Percentiles rank a stretch among this genome's conserved stretches.
Evolutionary conservation across 2,329 filamentous ascomycete genomes (phyloP).

Genomic region (Colletotrichum orbiculare): DNA sequence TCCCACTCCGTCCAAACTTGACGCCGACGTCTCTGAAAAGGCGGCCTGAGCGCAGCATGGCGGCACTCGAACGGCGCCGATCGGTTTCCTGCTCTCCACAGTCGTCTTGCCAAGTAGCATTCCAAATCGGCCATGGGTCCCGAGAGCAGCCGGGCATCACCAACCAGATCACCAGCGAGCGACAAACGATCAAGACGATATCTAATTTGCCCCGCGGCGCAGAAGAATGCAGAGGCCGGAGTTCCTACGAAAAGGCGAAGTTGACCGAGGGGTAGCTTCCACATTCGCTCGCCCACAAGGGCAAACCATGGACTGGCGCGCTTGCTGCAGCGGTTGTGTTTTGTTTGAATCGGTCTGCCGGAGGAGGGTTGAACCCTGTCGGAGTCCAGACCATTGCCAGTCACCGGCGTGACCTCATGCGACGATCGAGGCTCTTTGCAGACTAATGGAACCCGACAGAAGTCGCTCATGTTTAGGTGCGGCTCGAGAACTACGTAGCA

Average conservation of each 20-base stretch:
- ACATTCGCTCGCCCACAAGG: not conserved
- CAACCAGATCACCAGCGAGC: not conserved
- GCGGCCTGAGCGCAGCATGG: constrained; percentile 20
- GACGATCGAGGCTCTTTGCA: constrained; percentile 7
- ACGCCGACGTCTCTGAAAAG: constrained; percentile 5
- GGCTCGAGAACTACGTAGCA: no score
- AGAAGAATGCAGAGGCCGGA: constrained; percentile 17
- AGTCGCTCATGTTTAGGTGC: not conserved
- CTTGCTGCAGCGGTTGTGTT: constrained; percentile 15
- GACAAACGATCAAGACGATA: constrained; percentile 15
- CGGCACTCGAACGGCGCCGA: not conserved
- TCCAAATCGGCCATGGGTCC: constrained; percentile 31
- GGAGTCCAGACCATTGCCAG: constrained; percentile 11
- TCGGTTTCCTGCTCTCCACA: not conserved
- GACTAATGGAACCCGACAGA: not conserved
- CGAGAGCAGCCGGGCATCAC: constrained; percentile 2
- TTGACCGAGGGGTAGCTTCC: constrained; percentile 13
- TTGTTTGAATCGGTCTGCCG: constrained; percentile 15
- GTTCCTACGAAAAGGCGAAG: constrained; percentile 11
- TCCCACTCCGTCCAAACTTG: constrained; percentile 10
- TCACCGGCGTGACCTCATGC: constrained; percentile 14
- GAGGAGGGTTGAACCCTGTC: constrained; percentile 22
- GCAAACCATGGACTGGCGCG: constrained; percentile 5
- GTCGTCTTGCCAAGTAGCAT: constrained; percentile 20
- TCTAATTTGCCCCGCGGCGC: constrained; percentile 3